Base-by-base conservation (phyloP, 352 stramenopile genomes). In the Phytopythium aichiense region DNA sequence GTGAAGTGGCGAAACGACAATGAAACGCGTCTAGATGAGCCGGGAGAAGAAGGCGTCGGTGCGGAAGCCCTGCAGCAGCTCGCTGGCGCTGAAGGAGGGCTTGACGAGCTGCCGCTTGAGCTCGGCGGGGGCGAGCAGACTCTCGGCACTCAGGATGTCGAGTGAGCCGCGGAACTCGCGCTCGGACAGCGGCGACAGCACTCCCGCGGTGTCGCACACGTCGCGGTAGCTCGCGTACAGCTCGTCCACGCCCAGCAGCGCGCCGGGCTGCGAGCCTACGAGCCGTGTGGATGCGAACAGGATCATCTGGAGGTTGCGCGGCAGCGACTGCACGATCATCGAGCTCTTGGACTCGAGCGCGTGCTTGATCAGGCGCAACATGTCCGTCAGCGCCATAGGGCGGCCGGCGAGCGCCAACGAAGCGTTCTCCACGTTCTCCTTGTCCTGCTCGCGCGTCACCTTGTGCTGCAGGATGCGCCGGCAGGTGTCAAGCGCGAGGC, bases 231-330 rank as follows among this genome's bases (percentile, higher is more conserved):
- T 77, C 37, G 72, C 61, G 59, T 89, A 94, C 35, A 91, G 58
- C 43, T 91, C 77, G 42, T 89, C 65, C 20, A 88, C 73, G 30
- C 64, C 66, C 43, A 85, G 78, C 16, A 94, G 69, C 15, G 55
- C 59, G 33, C 51, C 43, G 46, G 30, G 23, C 25, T 75, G 76
- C 9, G 67, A 63, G 16, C 74, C 71, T 15, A 71, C 72, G 42
- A 87, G 61, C 46, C 75, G 69, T 0, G 76, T 88, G 35, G 77
- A 87, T 12, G 84, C 79, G 55, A 91, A 91, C 30, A 92, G 68
- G 56, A 93, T 89, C 78, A 95, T 88, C 66, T 94, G 82, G 23
- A 92, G 66, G 59, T 89, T 92, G 37, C 87, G 79, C 16, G 87
- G 87, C 37, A 94, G 66, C 28, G 81, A 83, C 28, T 80, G 68